Base-by-base conservation (phyloP, 495 filamentous ascomycete species). In the Podospora comata region DNA sequence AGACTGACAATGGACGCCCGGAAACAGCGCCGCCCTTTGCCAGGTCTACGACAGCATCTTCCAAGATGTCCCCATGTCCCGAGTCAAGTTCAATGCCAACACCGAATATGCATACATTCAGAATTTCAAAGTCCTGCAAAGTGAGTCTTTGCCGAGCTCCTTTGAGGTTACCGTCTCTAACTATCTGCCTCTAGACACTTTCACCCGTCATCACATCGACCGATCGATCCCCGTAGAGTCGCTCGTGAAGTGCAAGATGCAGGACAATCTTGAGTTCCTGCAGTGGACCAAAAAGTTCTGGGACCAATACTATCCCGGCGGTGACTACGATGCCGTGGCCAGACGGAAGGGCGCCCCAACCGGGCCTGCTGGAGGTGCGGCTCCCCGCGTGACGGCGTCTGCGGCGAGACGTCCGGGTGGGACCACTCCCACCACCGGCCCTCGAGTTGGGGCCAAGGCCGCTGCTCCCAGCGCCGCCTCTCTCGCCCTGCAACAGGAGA, bases 231-330 rank as follows among this genome's bases (percentile, higher is more conserved):
- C 93, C 71, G 90, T 97, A 73, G 89, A 97, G 78, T 82, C 86
- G 71, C 89, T 99, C 66, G 85, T 93, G 70, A 98, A 97, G 80
- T 99, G 95, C 85, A 96, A 96, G 82, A 98, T 99, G 92, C 95
- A 99, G 82, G 95, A 99, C 78, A 99, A 99, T 83, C 92, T 99
- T 69, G 96, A 97, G 76, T 99, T 98, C 80, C 87, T 99, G 44
- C 95, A 99, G 82, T 99, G 92, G 92, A 89, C 86, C 64, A 98
- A 98, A 86, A 82, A 85, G 70, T 97, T 92, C 82, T 99, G 95
- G 95, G 96, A 99, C 76, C 94, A 97, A 76, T 93, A 97, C 85
- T 99, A 90, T 76, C 93, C 95, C 9, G 95, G 94, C 59, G 92
- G 92, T 64, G 95, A 98, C 70, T 99, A 99, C 80, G 95, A 99